Base-by-base conservation (phyloP, 1,139 yeast genomes). In the Kluyveromyces sp. region DNA sequence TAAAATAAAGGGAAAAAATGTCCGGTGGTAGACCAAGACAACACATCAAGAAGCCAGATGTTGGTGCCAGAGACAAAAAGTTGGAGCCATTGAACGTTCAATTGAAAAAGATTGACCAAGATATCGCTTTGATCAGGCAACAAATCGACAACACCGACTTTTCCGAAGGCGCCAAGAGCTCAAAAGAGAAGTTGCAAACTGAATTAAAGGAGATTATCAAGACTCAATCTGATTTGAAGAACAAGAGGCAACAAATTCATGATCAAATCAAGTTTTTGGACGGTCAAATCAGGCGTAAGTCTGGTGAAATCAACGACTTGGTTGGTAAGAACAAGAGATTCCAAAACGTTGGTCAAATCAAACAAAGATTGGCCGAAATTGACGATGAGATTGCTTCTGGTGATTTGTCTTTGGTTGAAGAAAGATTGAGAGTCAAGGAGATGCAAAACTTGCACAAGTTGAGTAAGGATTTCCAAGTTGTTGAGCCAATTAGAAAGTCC, bases 331-430 rank as follows among this genome's bases (percentile, higher is more conserved):
- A 67, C 52, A 78, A 77, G 67, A 73, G 66, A 52, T 90, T 78
- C 75, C 85, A 84, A 70, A 71, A 77, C 45, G 80, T 77, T 53
- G 87, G 76, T 42, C 97, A 90, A 56, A 84, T 90, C 58, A 95
- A 89, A 61, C 72, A 74, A 50, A 79, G 83, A 68, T 78, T 90
- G 66, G 67, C 69, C 54, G 72, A 75, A 63, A 78, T 89, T 60
- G 97, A 92, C 65, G 75, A 74, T 42, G 74, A 77, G 56, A 83
- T 92, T 53, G 89, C 86, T 51, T 71, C 86, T 45, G 98, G 98
- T 51, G 72, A 75, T 46, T 74, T 94, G 66, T 80, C 88, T 61
- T 79, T 94, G 63, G 97, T 90, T 46, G 96, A 92, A 54, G 99
- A 94, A 75, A 84, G 89, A 73, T 78, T 82, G 65, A 71, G 74